A percentile compares a stretch with the other conserved stretches of the same genome.
These are phyloP conservation scores for Amoeboaphelidium protococcarum DNA, from an alignment of 371 early-diverging fungal species.

Conservation along the genomic window DNA sequence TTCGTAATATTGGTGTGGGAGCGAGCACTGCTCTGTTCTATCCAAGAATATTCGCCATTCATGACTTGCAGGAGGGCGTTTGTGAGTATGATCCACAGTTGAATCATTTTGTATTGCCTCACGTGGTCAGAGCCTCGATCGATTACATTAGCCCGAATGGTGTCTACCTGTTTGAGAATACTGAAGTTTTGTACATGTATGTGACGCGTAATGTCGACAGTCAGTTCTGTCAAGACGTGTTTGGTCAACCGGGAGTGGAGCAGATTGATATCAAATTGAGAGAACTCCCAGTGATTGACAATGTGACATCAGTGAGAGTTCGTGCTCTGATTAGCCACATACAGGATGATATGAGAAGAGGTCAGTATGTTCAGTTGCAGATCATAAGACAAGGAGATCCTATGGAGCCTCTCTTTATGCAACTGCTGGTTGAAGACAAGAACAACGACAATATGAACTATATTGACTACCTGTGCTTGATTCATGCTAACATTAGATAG, in stretches of 20 bases:
- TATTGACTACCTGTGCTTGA: conserved; percentile 63
- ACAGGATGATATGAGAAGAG: conserved; percentile 17
- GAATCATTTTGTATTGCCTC: conserved; percentile 21
- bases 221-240: too few relatives aligned
- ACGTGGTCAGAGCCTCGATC: conserved; percentile 40
- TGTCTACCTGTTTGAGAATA: conserved; percentile 57
- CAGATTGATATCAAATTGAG: too few relatives aligned
- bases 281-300: conserved; percentile 26
- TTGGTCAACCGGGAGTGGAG: too few relatives aligned
- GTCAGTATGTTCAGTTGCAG: conserved; percentile 14
- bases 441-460: conserved; percentile 31
- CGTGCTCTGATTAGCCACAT: conserved; percentile 30
- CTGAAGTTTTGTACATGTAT: too few relatives aligned
- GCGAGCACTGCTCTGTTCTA: conserved; percentile 46
- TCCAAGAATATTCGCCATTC: conserved; percentile 48
- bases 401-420: conserved; percentile 29
- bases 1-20: conserved; percentile 37
- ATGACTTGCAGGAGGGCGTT: conserved; percentile 21
- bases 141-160: conserved; percentile 37
- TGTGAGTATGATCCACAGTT: conserved; percentile 9
- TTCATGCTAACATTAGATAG: too few relatives aligned
- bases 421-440: conserved; percentile 45
- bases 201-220: too few relatives aligned
- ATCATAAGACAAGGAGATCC: conserved; percentile 32
- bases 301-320: conserved; percentile 20